These are phyloP conservation scores for Amanita subjunquillea DNA, from an alignment of 768 basidiomycete species.

Conservation along the genomic window DNA sequence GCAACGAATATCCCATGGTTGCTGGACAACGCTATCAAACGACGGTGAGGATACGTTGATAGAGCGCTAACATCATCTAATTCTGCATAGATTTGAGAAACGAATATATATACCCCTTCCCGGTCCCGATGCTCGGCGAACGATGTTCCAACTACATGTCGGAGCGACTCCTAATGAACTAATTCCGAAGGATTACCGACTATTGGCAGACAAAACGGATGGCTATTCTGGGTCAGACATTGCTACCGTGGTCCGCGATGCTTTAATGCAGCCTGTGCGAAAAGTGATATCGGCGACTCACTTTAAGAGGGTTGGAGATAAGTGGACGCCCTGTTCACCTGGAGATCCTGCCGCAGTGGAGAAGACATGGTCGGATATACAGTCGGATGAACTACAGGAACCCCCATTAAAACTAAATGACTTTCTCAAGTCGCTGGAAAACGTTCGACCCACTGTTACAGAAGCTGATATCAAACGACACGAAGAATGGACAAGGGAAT, in stretches of 20 bases:
- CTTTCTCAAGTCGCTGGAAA: constrained; percentile 72
- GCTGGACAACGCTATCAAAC: constrained; percentile 93
- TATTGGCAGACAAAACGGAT: constrained; percentile 79
- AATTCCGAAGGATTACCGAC: constrained; percentile 64
- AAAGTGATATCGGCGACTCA: constrained; percentile 95
- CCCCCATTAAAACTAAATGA: constrained; percentile 71
- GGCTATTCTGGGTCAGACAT: constrained; percentile 96
- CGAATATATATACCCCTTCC: constrained; percentile 98
- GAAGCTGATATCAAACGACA: constrained; percentile 79
- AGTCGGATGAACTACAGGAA: constrained; percentile 83
- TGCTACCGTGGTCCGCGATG: constrained; percentile 88
- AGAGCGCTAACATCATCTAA: neutral
- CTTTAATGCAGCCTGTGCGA: constrained; percentile 96
- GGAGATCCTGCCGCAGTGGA: constrained; percentile 81
- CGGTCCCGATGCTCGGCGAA: constrained; percentile 80
- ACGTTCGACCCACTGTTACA: constrained; percentile 80
- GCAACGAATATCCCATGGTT: constrained; percentile 99
- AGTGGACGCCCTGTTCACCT: constrained; percentile 95
- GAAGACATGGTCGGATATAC: constrained; percentile 83
- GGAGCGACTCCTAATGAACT: constrained; percentile 88
- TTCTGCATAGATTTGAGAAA: constrained; percentile 71
- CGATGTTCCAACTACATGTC: constrained; percentile 96
- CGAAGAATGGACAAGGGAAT: constrained; percentile 78
- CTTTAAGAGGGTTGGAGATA: constrained; percentile 62
- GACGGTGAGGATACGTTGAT: constrained; percentile 43